Evolutionary conservation across 2,329 filamentous ascomycete species (phyloP), one percentile per base, ranked within the genome.

Genomic region (Catunica adiposa): DNA sequence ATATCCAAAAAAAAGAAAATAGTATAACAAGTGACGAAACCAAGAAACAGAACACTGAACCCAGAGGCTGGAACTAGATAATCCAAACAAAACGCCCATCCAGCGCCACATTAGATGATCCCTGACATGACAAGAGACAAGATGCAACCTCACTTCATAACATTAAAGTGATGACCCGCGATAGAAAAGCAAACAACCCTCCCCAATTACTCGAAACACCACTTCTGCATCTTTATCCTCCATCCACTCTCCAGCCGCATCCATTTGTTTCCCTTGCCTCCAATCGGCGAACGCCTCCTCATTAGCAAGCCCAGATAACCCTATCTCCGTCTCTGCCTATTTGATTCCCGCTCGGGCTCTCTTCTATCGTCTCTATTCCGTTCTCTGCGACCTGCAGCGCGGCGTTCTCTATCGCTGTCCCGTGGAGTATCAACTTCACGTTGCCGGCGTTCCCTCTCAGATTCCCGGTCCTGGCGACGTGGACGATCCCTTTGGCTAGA

Each of bases 1-100:
- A 53, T n/a, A 42, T 23, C 22, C 38, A 53, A 14, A n/a, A 29
- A 37, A 52, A n/a, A 52, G 50, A 20, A 52, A 15, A 48, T 48
- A 7, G 40, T 11, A 53, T 15, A 40, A 53, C n/a, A n/a, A n/a
- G n/a, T n/a, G n/a, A n/a, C n/a, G n/a, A n/a, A n/a, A n/a, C n/a
- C n/a, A n/a, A 44, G 25, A n/a, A 44, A 25, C 23, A 7, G 2
- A 53, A 53, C 7, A 40, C 2, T 7, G 26, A 15, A 20, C 25
- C 25, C 6, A 20, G 20, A 25, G 15, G 8, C n/a, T 5, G 26
- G 26, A 48, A 7, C 40, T 46, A 48, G 5, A 34, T 34, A 11
- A 34, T 34, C 29, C 29, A 34, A 34, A 11, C 5, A 34, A 34
- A 34, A 5, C 29, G 11, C 5, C 29, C 29, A 34, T 5, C 5